Evolutionary conservation across 176 grass and related monocot species (phyloP).

Genomic region (Bromus sterilis): DNA sequence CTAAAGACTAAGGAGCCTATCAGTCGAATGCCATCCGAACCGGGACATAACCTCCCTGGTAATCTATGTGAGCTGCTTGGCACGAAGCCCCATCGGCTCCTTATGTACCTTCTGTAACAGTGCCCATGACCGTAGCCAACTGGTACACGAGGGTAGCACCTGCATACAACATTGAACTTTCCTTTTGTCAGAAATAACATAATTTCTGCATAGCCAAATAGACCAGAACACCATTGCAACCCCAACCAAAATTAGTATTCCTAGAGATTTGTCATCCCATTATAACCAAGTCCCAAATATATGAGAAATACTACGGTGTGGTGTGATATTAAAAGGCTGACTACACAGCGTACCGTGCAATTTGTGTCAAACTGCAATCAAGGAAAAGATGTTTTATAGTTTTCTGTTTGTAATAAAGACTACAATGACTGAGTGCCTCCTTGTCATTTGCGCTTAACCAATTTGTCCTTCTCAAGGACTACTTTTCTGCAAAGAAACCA

Average conservation of each 20-base stretch:
- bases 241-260: background rate
- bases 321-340: background rate
- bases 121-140: background rate
- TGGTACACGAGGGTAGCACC: background rate
- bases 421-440: background rate
- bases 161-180: background rate
- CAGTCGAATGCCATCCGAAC: background rate
- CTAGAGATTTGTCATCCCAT: background rate
- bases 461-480: background rate
- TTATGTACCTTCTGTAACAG: background rate
- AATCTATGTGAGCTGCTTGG: background rate
- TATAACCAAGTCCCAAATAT: background rate
- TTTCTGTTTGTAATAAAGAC: background rate
- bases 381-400: background rate
- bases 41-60: background rate
- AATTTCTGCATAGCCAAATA: background rate
- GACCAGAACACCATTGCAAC: background rate
- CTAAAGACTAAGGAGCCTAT: background rate
- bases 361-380: background rate
- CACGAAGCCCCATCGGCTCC: background rate
- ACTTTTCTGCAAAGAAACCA: background rate
- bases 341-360: background rate
- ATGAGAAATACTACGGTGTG: background rate
- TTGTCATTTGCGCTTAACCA: background rate
- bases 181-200: background rate